These are phyloP conservation scores for Coriaria nepalensis DNA, from an alignment of 306 rosid species.

Conservation along the genomic window DNA sequence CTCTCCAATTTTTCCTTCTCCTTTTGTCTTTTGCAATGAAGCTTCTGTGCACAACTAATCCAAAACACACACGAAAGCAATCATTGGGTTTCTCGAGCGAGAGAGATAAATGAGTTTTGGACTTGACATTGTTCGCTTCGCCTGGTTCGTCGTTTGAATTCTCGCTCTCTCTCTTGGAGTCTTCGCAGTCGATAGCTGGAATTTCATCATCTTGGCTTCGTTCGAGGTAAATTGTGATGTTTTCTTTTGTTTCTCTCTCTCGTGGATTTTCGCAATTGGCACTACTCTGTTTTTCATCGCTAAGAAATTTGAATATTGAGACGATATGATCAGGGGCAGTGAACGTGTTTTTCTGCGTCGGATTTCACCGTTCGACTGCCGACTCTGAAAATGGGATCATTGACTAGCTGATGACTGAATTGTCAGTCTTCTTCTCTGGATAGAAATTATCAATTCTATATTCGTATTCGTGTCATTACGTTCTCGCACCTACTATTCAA, in stretches of 20 bases:
- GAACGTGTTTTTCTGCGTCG: not conserved
- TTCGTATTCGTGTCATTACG: too few relatives aligned
- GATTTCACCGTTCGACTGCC: constrained; percentile 9
- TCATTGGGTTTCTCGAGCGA: too few relatives aligned
- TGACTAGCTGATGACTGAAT: too few relatives aligned
- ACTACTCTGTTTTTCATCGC: not conserved
- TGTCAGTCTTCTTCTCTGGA: too few relatives aligned
- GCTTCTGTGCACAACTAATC: constrained; percentile 66
- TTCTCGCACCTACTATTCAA: too few relatives aligned
- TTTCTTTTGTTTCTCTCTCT: not conserved
- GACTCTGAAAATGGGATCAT: too few relatives aligned
- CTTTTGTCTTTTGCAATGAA: constrained; percentile 64
- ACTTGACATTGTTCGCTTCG: too few relatives aligned
- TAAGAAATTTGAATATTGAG: not conserved
- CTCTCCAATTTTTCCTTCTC: constrained; percentile 57
- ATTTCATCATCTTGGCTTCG: constrained; percentile 19
- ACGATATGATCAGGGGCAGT: not conserved
- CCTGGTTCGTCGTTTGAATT: not conserved
- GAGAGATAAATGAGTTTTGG: too few relatives aligned
- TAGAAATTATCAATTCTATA: too few relatives aligned
- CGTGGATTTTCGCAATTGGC: constrained; percentile 1
- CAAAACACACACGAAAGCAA: constrained; percentile 1
- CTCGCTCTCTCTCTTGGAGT: not conserved
- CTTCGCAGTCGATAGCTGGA: not conserved
- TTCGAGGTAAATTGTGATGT: constrained; percentile 18